Conservation (phyloP, 2,329 filamentous ascomycete genomes). For the Trichophaea hybrida region DNA sequence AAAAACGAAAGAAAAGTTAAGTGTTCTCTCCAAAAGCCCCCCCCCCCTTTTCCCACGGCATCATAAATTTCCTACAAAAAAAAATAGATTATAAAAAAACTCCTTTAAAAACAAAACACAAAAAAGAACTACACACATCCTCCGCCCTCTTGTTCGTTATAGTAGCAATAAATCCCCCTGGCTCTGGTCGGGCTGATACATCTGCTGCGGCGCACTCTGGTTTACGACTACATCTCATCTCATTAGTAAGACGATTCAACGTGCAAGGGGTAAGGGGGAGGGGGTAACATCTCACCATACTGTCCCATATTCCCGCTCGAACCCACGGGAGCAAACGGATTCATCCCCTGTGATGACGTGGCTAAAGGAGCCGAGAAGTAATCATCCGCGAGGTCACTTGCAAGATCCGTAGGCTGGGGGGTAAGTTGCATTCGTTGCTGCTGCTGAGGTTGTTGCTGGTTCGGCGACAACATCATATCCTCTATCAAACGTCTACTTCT, state of each 20-base stretch:
- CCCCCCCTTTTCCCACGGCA: too few species aligned
- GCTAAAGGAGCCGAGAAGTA: conserved; percentile 62
- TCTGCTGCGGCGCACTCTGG: conserved; percentile 63
- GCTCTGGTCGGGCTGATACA: conserved; percentile 54
- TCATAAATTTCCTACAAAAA: not conserved
- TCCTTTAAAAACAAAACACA: not conserved
- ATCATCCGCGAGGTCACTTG: conserved; percentile 70
- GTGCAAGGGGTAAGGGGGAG: not conserved
- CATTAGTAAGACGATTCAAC: conserved; percentile 29
- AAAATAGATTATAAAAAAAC: not conserved
- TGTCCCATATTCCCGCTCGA: conserved; percentile 14
- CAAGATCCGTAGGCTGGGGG: conserved; percentile 33
- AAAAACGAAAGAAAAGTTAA: too few species aligned
- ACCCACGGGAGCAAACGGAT: conserved; percentile 21
- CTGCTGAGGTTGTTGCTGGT: conserved; percentile 27
- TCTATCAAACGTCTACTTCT: conserved; percentile 3
- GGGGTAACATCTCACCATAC: conserved; percentile 18
- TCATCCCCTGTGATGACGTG: conserved; percentile 3
- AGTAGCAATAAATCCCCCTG: conserved; percentile 56
- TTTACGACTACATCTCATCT: conserved; percentile 47
- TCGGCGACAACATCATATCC: conserved; percentile 11
- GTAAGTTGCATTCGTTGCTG: conserved; percentile 12
- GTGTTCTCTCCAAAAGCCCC: too few species aligned
- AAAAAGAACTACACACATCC: not conserved
- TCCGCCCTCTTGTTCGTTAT: conserved; percentile 29